Evolutionary conservation across 2,329 filamentous ascomycete genomes (phyloP), one percentile per base, ranked within the genome.

Genomic region (Diaporthe destruens): DNA sequence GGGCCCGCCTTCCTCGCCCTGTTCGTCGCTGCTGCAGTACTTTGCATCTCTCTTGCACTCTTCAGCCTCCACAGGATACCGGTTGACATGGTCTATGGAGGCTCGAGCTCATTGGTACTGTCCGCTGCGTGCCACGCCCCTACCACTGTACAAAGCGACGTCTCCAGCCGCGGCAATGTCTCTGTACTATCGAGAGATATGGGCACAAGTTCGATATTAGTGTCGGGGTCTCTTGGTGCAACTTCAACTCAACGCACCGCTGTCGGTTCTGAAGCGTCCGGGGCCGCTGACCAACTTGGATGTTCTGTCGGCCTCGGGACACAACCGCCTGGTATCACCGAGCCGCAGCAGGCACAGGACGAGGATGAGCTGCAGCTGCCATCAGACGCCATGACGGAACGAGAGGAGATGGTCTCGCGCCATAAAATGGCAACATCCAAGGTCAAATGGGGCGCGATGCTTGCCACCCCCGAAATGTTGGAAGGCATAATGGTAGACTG

Each of bases 91-190:
- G 68, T 65, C 18, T 25, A 36, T 2, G 68, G 55, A 2, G 68
- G 68, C 32, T 14, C 61, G 18, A 57, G 42, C 51, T 57, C 70
- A 0, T 18, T 57, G 2, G 70, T 57, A 9, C 9, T 72, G 3
- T 56, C 70, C 8, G 59, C 70, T 1, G 70, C 70, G 6, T 72
- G 70, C 39, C 61, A 72, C 29, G 47, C 39, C n/a, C 44, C 68
- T 2, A 23, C 12, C 2, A 25, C 54, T n/a, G 29, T 29, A 16
- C 29, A 2, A 20, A 36, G 16, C 9, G 16, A 11, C 23, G 12
- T 9, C 18, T 12, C n/a, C 11, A 42, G n/a, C 14, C 11, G 14
- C 9, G 1, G 55, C 34, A 59, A 18, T 42, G 7, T 16, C 0
- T 23, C 36, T 0, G 5, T 6, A 18, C 25, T 34, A 14, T 25